Evolutionary conservation across 192 early-diverging fungal genomes (phyloP).

Genomic region (Lobulomyces angularis): DNA sequence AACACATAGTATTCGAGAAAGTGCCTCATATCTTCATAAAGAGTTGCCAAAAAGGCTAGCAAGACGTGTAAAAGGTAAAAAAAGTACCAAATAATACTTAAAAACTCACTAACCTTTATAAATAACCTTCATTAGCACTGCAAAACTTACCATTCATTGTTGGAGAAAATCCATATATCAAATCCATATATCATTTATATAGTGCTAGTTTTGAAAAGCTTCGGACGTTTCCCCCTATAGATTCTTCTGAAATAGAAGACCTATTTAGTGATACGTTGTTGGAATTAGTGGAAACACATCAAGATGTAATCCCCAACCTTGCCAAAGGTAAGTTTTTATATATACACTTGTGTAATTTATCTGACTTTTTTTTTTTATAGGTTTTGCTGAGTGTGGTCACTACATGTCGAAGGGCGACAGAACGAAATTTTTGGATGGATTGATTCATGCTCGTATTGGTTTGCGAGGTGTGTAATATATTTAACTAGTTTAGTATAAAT

Average conservation of each 20-base stretch:
- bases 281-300: slow-evolving; percentile 60
- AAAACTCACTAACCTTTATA: not conserved
- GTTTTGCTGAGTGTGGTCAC: slow-evolving; percentile 78
- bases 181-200: slow-evolving; percentile 68
- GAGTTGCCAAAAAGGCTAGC: slow-evolving; percentile 87
- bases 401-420: slow-evolving; percentile 66
- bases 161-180: slow-evolving; percentile 88
- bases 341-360: no score
- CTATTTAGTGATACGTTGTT: slow-evolving; percentile 60
- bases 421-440: slow-evolving; percentile 65
- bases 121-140: slow-evolving; percentile 35
- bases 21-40: no score
- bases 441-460: slow-evolving; percentile 83
- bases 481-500: not conserved
- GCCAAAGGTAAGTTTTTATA: slow-evolving; percentile 49
- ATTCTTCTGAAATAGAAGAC: slow-evolving; percentile 36
- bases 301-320: slow-evolving; percentile 80
- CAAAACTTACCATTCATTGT: slow-evolving; percentile 91
- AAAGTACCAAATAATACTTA: not conserved
- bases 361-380: no score
- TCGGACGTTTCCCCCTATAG: slow-evolving; percentile 48
- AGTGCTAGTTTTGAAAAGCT: slow-evolving; percentile 59
- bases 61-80: slow-evolving; percentile 53
- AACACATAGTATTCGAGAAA: no score
- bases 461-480: slow-evolving; percentile 43